Evolutionary conservation across 176 grass and related monocot genomes (phyloP).

Genomic region (Alopecurus myosuroides): DNA sequence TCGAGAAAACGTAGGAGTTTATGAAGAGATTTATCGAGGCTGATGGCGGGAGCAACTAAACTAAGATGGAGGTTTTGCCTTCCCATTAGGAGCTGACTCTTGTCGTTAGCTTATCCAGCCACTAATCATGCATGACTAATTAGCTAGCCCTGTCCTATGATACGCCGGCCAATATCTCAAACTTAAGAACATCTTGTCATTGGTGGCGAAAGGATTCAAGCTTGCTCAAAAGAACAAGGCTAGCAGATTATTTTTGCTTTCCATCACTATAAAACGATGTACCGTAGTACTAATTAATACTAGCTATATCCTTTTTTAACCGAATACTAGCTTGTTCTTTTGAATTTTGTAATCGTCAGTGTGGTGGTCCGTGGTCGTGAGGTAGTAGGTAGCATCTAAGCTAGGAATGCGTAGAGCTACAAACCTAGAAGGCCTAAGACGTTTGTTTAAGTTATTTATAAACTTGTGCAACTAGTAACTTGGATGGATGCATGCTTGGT

Average conservation of each 20-base stretch:
- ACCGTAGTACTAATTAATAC: not conserved
- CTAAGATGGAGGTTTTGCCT: slow-evolving; percentile 24
- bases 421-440: not conserved
- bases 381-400: slow-evolving; percentile 19
- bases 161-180: not conserved
- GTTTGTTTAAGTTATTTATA: not conserved
- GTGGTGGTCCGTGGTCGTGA: not conserved
- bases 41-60: not conserved
- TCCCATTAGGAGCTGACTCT: slow-evolving; percentile 29
- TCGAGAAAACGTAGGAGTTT: not conserved
- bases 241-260: not conserved
- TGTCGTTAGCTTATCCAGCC: not conserved
- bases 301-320: not conserved
- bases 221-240: slow-evolving; percentile 9
- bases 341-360: not conserved
- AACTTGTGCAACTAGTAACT: not conserved
- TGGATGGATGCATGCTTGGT: not conserved
- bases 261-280: not conserved
- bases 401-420: slow-evolving; percentile 4
- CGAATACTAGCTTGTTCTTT: not conserved
- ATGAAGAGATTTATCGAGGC: not conserved
- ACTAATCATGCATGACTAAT: slow-evolving; percentile 5
- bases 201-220: not conserved
- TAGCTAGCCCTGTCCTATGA: not conserved
- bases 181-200: not conserved